Conservation (phyloP, 805 yeast genomes). For the Nakazawaea peltata region DNA sequence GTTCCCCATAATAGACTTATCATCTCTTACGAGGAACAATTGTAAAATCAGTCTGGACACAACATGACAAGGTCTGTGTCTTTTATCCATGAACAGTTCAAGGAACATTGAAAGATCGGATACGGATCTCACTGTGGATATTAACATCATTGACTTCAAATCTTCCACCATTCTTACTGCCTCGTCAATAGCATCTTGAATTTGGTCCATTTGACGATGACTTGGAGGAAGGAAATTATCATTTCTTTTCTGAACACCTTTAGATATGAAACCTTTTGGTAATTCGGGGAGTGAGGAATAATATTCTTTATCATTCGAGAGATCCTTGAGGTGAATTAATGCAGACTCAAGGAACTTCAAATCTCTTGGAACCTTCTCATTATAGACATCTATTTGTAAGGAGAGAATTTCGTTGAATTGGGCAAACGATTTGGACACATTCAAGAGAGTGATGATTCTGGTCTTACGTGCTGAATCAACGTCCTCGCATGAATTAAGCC, state of each 20-base stretch:
- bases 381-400: background rate
- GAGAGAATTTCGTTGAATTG: slow-evolving; percentile 16
- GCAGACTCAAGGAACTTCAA: slow-evolving; percentile 14
- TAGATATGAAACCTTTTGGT: slow-evolving; percentile 31
- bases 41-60: slow-evolving; percentile 61
- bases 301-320: slow-evolving; percentile 13
- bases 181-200: slow-evolving; percentile 12
- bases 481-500: slow-evolving; percentile 21
- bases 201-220: slow-evolving; percentile 21
- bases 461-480: slow-evolving; percentile 9
- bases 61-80: slow-evolving; percentile 25
- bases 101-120: slow-evolving; percentile 19
- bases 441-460: slow-evolving; percentile 18
- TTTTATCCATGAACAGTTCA: slow-evolving; percentile 16
- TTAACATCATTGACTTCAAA: slow-evolving; percentile 24
- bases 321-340: slow-evolving; percentile 12
- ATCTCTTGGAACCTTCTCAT: slow-evolving; percentile 6
- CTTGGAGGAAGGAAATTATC: slow-evolving; percentile 42
- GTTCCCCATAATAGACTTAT: slow-evolving; percentile 49
- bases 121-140: slow-evolving; percentile 21
- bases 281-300: slow-evolving; percentile 16
- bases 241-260: slow-evolving; percentile 37
- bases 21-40: slow-evolving; percentile 53
- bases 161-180: slow-evolving; percentile 27
- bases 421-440: slow-evolving; percentile 22